phyloP scores from a whole-genome alignment of 345 rosid genomes.

The Populus euphratica region DNA sequence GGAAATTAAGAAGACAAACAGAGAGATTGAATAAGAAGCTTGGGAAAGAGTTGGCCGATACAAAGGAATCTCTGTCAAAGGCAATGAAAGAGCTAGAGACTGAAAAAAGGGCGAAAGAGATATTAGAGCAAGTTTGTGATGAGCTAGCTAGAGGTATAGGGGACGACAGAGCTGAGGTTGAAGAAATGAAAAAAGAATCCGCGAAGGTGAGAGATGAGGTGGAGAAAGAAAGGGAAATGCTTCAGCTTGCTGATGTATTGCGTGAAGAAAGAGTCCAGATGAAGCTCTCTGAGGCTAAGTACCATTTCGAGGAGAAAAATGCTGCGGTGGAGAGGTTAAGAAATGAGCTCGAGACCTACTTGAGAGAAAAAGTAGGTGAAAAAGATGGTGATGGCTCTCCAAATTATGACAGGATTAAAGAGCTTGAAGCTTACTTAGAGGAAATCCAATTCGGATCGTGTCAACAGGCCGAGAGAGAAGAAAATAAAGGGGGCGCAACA shows the following conservation, averaged over 20 bases:
- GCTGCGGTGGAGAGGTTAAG: constrained; percentile 66
- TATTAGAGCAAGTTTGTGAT: constrained; percentile 80
- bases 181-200: constrained; percentile 56
- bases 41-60: constrained; percentile 62
- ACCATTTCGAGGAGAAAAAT: constrained; percentile 84
- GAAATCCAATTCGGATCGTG: constrained; percentile 24
- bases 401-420: constrained; percentile 39
- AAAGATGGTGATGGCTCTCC: constrained; percentile 39
- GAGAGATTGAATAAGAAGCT: constrained; percentile 88
- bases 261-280: constrained; percentile 96
- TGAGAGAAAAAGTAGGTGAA: constrained; percentile 29
- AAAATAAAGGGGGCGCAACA: constrained; percentile 14
- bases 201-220: constrained; percentile 66
- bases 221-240: constrained; percentile 94
- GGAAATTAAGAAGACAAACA: constrained; percentile 55
- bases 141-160: constrained; percentile 77
- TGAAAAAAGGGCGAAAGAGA: constrained; percentile 82
- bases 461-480: constrained; percentile 17
- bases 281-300: constrained; percentile 86
- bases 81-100: constrained; percentile 53
- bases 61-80: constrained; percentile 41
- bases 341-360: constrained; percentile 58
- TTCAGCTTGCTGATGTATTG: constrained; percentile 82
- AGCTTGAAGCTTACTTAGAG: constrained; percentile 54
- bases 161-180: constrained; percentile 59